Evolutionary conservation across 2,329 filamentous ascomycete genomes (phyloP), one percentile per base, ranked within the genome.

Genomic region (Botrytis sinoallii): DNA sequence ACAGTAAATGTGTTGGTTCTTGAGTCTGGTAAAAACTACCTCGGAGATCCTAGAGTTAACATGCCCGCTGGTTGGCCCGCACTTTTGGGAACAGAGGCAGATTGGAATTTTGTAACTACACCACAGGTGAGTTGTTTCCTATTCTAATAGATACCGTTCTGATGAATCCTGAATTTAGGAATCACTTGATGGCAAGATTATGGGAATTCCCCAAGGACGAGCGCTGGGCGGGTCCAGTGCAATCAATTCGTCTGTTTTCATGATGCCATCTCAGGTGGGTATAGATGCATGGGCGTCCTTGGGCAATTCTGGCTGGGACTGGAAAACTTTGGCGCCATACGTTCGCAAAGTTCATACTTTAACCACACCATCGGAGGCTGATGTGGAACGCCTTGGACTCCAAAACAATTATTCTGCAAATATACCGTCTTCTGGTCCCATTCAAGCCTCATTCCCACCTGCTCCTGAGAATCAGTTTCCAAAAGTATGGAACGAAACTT

Each of bases 1-100:
- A 55, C 78, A 52, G 76, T 83, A n/a, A 75, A 78, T 12, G 82
- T 85, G 10, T 75, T 82, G 10, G 82, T 85, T 8, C 75, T 84
- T n/a, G 83, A 85, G 74, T 83, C 83, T 35, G 83, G 83, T 22
- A 77, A 76, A n/a, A 81, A 83, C 69, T 79, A 79, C 42, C 78
- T 77, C 32, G 72, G 74, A 48, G 81, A 84, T 66, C 82, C 83
- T 4, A 70, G 81, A 29, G 77, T 84, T 22, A 75, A 79, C n/a
- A 82, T 79, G 0, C 83, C 82, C 18, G n/a, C n/a, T 22, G 55
- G 42, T 52, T 42, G 25, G 29, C 22, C 29, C 8, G 18, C 48
- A 60, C 32, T 48, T 8, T 14, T 22, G 32, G 69, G 66, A 9
- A 68, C 68, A 52, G 71, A 75, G 9, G 68, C 68, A 48, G 71